Evolutionary conservation across 1,284 basidiomycete genomes (phyloP).

Genomic region (Taiwanofungus camphoratus): DNA sequence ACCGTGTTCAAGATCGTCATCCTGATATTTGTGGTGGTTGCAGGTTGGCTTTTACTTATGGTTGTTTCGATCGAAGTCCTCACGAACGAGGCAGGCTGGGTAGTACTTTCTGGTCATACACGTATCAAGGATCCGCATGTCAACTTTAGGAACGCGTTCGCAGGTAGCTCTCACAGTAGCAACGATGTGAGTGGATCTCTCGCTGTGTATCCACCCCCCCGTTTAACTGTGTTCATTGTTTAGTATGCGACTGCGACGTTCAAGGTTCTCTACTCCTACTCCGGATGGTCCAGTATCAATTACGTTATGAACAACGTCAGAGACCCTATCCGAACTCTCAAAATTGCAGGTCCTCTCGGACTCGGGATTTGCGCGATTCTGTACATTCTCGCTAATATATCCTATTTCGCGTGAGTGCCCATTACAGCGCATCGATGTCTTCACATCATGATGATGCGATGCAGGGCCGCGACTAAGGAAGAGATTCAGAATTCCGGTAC

Average conservation of each 20-base stretch:
- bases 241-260: slow-evolving; percentile 52
- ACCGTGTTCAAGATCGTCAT: slow-evolving; percentile 61
- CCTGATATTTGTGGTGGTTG: slow-evolving; percentile 46
- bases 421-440: slow-evolving; percentile 20
- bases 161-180: slow-evolving; percentile 54
- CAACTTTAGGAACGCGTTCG: slow-evolving; percentile 42
- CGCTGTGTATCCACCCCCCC: not conserved
- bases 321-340: slow-evolving; percentile 63
- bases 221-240: not conserved
- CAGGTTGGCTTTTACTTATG: slow-evolving; percentile 27
- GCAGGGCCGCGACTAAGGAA: slow-evolving; percentile 50
- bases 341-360: slow-evolving; percentile 60
- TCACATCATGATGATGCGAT: not conserved
- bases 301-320: slow-evolving; percentile 54
- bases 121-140: slow-evolving; percentile 39
- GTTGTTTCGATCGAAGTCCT: slow-evolving; percentile 14
- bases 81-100: slow-evolving; percentile 30
- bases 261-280: slow-evolving; percentile 52
- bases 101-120: slow-evolving; percentile 39
- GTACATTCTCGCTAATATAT: slow-evolving; percentile 59
- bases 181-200: slow-evolving; percentile 45
- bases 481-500: slow-evolving; percentile 54
- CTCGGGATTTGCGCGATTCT: slow-evolving; percentile 47
- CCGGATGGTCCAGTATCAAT: slow-evolving; percentile 30
- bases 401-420: slow-evolving; percentile 71